Percentiles rank a stretch among this genome's conserved stretches.
Evolutionary conservation across 345 rosid species (phyloP).

Genomic region (Gossypium australe): DNA sequence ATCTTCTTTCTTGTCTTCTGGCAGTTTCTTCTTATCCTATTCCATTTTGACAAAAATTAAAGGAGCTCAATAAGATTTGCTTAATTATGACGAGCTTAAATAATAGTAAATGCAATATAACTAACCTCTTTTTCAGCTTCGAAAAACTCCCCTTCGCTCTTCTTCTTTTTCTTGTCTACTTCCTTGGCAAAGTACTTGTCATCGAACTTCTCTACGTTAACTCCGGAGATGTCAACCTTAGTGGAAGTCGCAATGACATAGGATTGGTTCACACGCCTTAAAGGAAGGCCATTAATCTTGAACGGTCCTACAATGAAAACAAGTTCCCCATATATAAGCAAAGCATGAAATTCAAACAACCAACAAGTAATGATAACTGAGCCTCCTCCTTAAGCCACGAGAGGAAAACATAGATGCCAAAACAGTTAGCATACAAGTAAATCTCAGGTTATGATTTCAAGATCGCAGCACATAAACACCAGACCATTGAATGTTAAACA

Average conservation of each 20-base stretch:
- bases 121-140: slow-evolving; percentile 78
- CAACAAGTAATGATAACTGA: background rate
- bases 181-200: slow-evolving; percentile 65
- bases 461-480: background rate
- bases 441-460: background rate
- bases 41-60: background rate
- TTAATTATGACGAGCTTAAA: background rate
- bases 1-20: slow-evolving; percentile 79
- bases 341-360: background rate
- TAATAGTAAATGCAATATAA: background rate
- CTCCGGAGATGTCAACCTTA: slow-evolving; percentile 60
- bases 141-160: slow-evolving; percentile 73
- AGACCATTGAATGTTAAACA: too few species aligned
- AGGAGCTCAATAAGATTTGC: background rate
- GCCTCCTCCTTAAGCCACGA: background rate
- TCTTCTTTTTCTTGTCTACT: slow-evolving; percentile 67
- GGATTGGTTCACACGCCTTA: slow-evolving; percentile 62
- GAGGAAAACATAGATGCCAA: background rate
- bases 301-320: slow-evolving; percentile 49
- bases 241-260: slow-evolving; percentile 69
- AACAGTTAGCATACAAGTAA: background rate
- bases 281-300: slow-evolving; percentile 73
- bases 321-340: background rate
- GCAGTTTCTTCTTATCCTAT: slow-evolving; percentile 61
- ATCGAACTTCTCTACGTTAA: slow-evolving; percentile 47